Base-by-base conservation (phyloP, 805 yeast genomes). In the Saccharomyces eubayanus region DNA sequence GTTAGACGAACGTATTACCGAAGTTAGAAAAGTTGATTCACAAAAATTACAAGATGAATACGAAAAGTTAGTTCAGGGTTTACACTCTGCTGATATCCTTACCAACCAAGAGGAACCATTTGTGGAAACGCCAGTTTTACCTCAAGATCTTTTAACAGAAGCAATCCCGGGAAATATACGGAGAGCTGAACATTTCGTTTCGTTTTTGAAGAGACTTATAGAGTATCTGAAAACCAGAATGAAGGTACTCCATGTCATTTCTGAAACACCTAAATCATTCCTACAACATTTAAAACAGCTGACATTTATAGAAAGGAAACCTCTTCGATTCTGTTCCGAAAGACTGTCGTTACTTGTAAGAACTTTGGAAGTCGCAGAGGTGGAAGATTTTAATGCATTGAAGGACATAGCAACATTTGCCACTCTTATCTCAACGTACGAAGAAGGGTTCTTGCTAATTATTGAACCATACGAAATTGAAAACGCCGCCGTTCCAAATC, bases 371-470 rank as follows among this genome's bases (percentile, higher is more conserved):
- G 79, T 94, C 24, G 74, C 82, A 2, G 94, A 91, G 43, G 84
- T 94, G 53, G 99, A 94, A 63, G 97, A 94, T 62, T 90, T 88
- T 59, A 83, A 84, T 57, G 96, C 99, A 0, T 75, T 94, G 56
- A 95, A 94, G 65, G 99, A 94, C 65, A 88, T 94, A 54, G 97
- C 96, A 0, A 90, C 96, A 0, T 92, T 94, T 76, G 99, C 99
- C 0, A 92, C 99, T 0, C 75, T 94, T 43, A 94, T 94, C 0
- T 85, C 98, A 0, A 94, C 99, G 0, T 94, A 94, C 71, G 99
- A 94, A 60, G 78, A 83, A 31, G 99, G 99, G 0, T 94, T 94
- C 66, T 83, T 87, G 63, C 76, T 94, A 54, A 94, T 94, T 58
- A 74, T 94, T 51, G 99, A 94, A 67, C 99, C 99, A 0, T 94